Base-by-base conservation (phyloP, 768 basidiomycete genomes). In the Trichaptum fuscoviolaceum region DNA sequence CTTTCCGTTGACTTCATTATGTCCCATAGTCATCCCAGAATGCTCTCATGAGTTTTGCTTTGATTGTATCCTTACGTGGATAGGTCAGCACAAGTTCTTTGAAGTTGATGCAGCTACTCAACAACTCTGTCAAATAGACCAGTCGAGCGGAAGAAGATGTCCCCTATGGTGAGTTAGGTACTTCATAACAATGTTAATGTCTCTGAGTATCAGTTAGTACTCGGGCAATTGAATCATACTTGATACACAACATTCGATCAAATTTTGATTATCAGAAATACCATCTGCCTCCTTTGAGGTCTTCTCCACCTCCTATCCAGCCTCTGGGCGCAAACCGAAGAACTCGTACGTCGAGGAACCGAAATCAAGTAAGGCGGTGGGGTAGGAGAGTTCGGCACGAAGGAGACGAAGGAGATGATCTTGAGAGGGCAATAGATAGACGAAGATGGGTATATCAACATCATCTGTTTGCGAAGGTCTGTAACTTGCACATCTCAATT, bases 11-110 rank as follows among this genome's bases (percentile, higher is more conserved):
- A 52, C 12, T 52, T 52, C 12, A 52, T 20, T 52, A 4, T 52
- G 42, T 12, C 20, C 42, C 20, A 15, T 52, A 52, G 83, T 96
- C 52, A 80, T 96, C 26, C 92, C 94, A 1, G 83, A 81, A 8
- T 97, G 95, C 75, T 91, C 92, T 1, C 95, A 98, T 79, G 91
- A 92, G 72, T 96, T 96, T 73, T 98, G 95, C 72, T 96, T 96
- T 70, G 91, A 93, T 65, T 98, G 95, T 74, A 82, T 97, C 25
- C 79, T 90, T 61, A 77, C 95, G 0, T 96, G 95, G 95, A 85
- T 91, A 64, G 89, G 92, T 92, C 67, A 70, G 84, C 78, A n/a
- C 24, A 24, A n/a, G n/a, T 27, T 23, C 58, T 57, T 36, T 35
- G 25, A 30, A 26, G 30, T 52, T 24, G 59, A 57, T 24, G 18